These are phyloP conservation scores for Rhizoclosmatium globosum DNA, from an alignment of 192 early-diverging fungal genomes.

Conservation along the genomic window DNA sequence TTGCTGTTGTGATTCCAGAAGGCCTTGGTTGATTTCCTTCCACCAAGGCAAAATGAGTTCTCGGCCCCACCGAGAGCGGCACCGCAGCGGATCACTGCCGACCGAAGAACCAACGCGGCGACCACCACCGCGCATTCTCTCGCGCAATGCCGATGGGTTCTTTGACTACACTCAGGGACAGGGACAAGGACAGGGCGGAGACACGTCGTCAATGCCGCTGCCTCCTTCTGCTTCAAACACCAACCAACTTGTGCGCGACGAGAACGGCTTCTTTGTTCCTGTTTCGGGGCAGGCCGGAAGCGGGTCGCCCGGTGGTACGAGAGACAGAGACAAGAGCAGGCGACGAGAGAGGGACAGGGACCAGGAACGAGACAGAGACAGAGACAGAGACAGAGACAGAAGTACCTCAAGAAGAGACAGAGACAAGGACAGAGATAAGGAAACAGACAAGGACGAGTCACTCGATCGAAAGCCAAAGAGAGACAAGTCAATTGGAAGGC, in stretches of 20 bases:
- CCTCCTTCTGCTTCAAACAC: not conserved
- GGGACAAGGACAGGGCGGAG: not conserved
- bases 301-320: not conserved
- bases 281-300: not conserved
- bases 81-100: not conserved
- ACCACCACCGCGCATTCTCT: conserved; percentile 30
- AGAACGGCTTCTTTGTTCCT: conserved; percentile 26
- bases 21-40: too few relatives aligned
- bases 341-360: conserved; percentile 23
- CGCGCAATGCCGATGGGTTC: conserved; percentile 33
- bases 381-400: not conserved
- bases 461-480: not conserved
- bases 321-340: conserved; percentile 33
- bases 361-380: conserved; percentile 8
- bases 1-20: too few relatives aligned
- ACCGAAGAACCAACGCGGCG: conserved; percentile 13
- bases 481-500: not conserved
- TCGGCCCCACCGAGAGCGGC: not conserved
- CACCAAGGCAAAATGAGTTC: too few relatives aligned
- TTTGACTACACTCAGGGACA: conserved; percentile 10
- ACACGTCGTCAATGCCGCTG: not conserved
- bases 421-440: not conserved
- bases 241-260: conserved; percentile 6
- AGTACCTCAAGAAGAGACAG: not conserved
- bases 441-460: not conserved